A percentile compares a stretch with the other conserved stretches of the same genome.
Conservation (phyloP, 768 basidiomycete genomes). For the Amyloporia xantha region DNA sequence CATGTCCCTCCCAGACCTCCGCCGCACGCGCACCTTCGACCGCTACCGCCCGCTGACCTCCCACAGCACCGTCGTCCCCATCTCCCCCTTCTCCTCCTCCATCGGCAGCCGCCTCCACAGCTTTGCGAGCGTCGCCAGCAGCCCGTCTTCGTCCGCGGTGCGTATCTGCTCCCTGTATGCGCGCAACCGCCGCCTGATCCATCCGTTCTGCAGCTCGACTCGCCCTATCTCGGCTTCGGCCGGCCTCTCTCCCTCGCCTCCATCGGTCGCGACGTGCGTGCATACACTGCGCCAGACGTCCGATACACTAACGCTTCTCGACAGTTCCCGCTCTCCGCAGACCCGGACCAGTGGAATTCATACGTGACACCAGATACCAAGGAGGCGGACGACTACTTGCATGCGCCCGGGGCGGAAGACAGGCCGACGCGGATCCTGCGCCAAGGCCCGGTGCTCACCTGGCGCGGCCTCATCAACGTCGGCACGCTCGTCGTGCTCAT, state of each 20-base stretch:
- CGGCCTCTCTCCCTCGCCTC: constrained; percentile 22
- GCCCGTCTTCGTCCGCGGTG: constrained; percentile 16
- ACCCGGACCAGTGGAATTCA: constrained; percentile 31
- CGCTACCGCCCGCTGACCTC: constrained; percentile 3
- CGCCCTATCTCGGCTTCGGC: constrained; percentile 21
- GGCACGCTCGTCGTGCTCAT: constrained; percentile 31
- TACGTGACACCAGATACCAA: constrained; percentile 23
- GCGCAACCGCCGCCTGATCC: no score
- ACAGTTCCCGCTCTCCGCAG: constrained; percentile 31
- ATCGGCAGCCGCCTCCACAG: constrained; percentile 11
- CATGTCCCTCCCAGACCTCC: constrained; percentile 7
- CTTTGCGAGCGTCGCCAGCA: constrained; percentile 17
- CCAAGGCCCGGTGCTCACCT: constrained; percentile 29
- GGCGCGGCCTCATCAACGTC: constrained; percentile 37
- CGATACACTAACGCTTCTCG: background rate
- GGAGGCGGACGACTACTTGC: constrained; percentile 34
- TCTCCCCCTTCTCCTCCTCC: constrained; percentile 7
- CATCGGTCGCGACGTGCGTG: constrained; percentile 18
- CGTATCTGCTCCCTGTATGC: constrained; percentile 1
- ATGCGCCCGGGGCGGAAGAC: constrained; percentile 25
- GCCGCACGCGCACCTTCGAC: background rate
- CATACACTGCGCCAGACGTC: background rate
- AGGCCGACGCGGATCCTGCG: constrained; percentile 25
- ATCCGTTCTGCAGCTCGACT: constrained; percentile 17
- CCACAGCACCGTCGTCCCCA: constrained; percentile 2